Conservation (phyloP, 305 asterid genomes). For the Rubia occidens region DNA sequence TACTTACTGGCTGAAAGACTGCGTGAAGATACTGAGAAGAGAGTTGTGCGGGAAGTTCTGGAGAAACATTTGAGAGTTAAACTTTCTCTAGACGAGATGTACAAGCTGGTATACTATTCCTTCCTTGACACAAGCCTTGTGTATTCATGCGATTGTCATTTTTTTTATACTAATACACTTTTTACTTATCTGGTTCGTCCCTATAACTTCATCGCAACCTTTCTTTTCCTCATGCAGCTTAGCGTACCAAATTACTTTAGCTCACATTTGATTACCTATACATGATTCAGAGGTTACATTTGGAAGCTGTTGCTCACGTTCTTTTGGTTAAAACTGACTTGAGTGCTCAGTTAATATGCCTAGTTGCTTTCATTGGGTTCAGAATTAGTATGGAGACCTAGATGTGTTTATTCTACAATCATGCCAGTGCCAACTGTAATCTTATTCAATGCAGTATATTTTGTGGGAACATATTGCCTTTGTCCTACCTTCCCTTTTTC, state of each 20-base stretch:
- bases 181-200: background rate
- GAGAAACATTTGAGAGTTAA: conserved; percentile 50
- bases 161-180: background rate
- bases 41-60: conserved; percentile 60
- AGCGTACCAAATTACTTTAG: background rate
- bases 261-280: background rate
- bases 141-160: background rate
- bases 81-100: conserved; percentile 45
- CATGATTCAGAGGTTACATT: background rate
- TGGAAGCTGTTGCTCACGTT: background rate
- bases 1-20: conserved; percentile 90
- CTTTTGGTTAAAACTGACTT: background rate
- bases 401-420: background rate
- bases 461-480: background rate
- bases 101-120: conserved; percentile 53
- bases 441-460: too few species aligned
- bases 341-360: background rate
- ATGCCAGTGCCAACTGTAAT: background rate
- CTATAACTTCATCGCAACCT: background rate
- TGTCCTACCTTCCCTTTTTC: background rate
- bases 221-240: background rate
- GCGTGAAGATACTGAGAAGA: conserved; percentile 70
- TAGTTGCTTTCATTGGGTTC: background rate
- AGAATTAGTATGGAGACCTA: background rate
- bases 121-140: conserved; percentile 10